Evolutionary conservation across 176 grass and related monocot species (phyloP).

Genomic region (bread wheat (Triticum aestivum)): IWGSC_CS_RefSeq_v2.1 NC_057805.1:47849829-47850328

Average conservation of each 20-base stretch:
- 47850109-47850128: not conserved
- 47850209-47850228: not conserved
- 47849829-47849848: too few species aligned
- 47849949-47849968: too few species aligned
- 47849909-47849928: too few species aligned
- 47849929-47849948: too few species aligned
- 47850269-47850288: not conserved
- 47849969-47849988: too few species aligned
- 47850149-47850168: not conserved
- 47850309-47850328: not conserved
- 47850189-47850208: not conserved
- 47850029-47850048: not conserved
- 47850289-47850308: not conserved
- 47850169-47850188: not conserved
- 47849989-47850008: too few species aligned
- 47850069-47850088: not conserved
- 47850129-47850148: not conserved
- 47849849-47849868: too few species aligned
- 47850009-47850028: not conserved
- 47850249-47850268: constrained; percentile 8
- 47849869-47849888: too few species aligned
- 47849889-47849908: too few species aligned
- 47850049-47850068: constrained; percentile 9
- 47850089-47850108: not conserved
- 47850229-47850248: not conserved